Evolutionary conservation across 2,329 filamentous ascomycete species (phyloP), one percentile per base, ranked within the genome.

Genomic region (Cercospora brassicicola): DNA sequence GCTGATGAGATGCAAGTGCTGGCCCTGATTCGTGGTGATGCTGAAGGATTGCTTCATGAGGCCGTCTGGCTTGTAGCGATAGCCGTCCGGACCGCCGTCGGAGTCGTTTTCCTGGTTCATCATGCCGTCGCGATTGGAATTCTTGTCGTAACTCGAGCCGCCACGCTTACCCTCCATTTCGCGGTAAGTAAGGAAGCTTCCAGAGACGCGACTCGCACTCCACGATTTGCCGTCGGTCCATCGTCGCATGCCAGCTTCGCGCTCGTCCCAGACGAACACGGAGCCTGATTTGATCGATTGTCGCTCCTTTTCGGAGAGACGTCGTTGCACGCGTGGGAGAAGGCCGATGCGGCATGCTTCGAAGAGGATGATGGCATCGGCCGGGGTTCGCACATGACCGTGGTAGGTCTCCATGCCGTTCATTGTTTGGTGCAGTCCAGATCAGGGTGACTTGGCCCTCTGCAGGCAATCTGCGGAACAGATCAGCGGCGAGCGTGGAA

Each of bases 1-100:
- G 75, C 94, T 97, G 82, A 99, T 99, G 62, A 99, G 87, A 82
- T 99, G 95, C 1, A 99, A 88, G 78, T 98, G 95, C 76, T 97
- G 93, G 72, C 93, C 88, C 42, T 86, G 89, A 1, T 91, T 93
- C 1, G 95, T 98, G 23, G 94, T 97, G 82, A 99, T 98, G 82
- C 94, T 98, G 85, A 98, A 99, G 0, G 95, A 98, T 81, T 99
- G 95, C 86, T 99, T 99, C 93, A 98, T 97, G 3, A 99, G 86
- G 0, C 95, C 95, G 76, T 99, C 95, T 9, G 91, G 92, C 84
- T 97, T 99, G 82, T 97, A 97, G 71, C 93, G 86, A 79, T 97
- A 97, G 51, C 93, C 93, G 79, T 97, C 93, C 0, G 92, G 92
- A 8, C 88, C 88, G 72, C 87, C 86, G 76, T 96, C 93, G 65